Percentiles rank a stretch among this genome's conserved stretches.
These are phyloP conservation scores for Candida coleopterorum DNA, from an alignment of 805 yeast species.

Conservation along the genomic window DNA sequence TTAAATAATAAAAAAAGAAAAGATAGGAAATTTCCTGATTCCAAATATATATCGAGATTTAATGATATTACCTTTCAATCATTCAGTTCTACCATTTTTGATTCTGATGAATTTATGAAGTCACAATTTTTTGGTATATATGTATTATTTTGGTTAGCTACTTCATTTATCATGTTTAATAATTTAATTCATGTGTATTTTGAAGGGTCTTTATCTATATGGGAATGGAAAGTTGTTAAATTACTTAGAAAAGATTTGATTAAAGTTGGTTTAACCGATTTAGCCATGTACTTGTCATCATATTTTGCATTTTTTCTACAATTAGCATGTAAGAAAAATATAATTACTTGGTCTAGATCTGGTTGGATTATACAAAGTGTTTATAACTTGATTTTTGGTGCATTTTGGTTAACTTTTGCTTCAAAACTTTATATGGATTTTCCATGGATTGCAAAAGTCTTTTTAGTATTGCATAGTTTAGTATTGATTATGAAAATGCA, in stretches of 20 bases:
- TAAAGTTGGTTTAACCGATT: slow-evolving; percentile 70
- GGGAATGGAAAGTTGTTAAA: slow-evolving; percentile 50
- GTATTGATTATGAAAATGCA: slow-evolving; percentile 95
- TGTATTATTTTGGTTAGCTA: slow-evolving; percentile 71
- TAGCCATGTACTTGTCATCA: slow-evolving; percentile 63
- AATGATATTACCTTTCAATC: slow-evolving; percentile 47
- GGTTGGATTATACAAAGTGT: slow-evolving; percentile 63
- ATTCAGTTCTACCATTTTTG: slow-evolving; percentile 46
- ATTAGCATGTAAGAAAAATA: slow-evolving; percentile 37
- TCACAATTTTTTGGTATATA: slow-evolving; percentile 73
- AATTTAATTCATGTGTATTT: slow-evolving; percentile 51
- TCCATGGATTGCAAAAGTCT: slow-evolving; percentile 91
- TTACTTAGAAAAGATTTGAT: slow-evolving; percentile 58
- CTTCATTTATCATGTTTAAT: slow-evolving; percentile 51
- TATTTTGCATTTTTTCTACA: slow-evolving; percentile 64
- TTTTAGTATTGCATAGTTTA: slow-evolving; percentile 74
- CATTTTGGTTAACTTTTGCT: slow-evolving; percentile 53
- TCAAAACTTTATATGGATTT: slow-evolving; percentile 42
- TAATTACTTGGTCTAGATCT: slow-evolving; percentile 52
- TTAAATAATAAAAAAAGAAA: slow-evolving; percentile 6
- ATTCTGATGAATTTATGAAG: slow-evolving; percentile 39
- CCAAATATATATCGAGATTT: slow-evolving; percentile 41
- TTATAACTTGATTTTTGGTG: slow-evolving; percentile 51
- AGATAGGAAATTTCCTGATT: slow-evolving; percentile 2
- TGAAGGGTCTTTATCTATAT: slow-evolving; percentile 36